phyloP scores from a whole-genome alignment of 257 asterid genomes.

The Ocimum tenuiflorum region DNA sequence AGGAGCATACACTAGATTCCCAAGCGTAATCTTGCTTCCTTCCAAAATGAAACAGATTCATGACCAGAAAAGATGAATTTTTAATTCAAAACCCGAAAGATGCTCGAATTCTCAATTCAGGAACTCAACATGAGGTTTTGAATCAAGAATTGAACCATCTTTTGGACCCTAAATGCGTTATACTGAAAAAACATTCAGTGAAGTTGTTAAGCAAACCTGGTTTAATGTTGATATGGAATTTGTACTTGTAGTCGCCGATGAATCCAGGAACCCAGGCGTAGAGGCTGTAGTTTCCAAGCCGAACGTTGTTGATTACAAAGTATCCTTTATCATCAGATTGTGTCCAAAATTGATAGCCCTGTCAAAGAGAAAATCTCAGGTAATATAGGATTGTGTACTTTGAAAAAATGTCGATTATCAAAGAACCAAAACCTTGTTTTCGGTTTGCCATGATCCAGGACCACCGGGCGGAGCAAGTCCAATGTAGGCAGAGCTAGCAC shows the following conservation, averaged over 20 bases:
- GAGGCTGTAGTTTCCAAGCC: conserved; percentile 55
- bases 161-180: too few relatives aligned
- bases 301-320: conserved; percentile 41
- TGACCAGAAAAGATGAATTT: too few relatives aligned
- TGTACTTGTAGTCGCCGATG: conserved; percentile 58
- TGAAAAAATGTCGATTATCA: background rate
- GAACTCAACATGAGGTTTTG: too few relatives aligned
- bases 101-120: too few relatives aligned
- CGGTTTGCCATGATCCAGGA: conserved; percentile 81
- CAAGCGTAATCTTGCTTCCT: conserved; percentile 47
- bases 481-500: conserved; percentile 49
- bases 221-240: conserved; percentile 23
- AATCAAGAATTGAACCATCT: too few relatives aligned
- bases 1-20: conserved; percentile 40
- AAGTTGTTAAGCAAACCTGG: conserved; percentile 37
- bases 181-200: too few relatives aligned
- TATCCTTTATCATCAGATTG: conserved; percentile 49
- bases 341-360: conserved; percentile 91
- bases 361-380: background rate
- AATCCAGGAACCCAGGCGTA: conserved; percentile 84
- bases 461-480: conserved; percentile 76
- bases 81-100: too few relatives aligned
- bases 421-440: conserved; percentile 47
- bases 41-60: background rate
- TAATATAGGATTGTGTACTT: background rate